Evolutionary conservation across 352 stramenopile species (phyloP).

Genomic region (Aphanomyces euteiches): DNA sequence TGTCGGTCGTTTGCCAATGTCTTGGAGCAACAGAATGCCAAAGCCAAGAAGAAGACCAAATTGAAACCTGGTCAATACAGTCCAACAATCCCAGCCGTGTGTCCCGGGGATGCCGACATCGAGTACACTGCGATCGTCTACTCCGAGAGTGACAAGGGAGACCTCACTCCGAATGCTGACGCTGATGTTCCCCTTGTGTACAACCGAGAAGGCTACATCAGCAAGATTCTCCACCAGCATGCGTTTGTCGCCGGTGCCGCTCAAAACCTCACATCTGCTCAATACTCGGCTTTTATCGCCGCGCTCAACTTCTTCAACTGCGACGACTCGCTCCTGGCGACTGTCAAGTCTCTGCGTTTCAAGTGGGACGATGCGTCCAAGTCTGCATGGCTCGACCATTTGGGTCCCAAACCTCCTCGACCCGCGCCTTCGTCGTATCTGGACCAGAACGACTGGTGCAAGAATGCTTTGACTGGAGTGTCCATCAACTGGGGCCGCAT

Average conservation of each 20-base stretch:
- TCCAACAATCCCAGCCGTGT: too few relatives aligned
- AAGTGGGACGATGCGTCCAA: too few relatives aligned
- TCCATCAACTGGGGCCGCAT: conserved; percentile 8
- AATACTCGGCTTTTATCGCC: not conserved
- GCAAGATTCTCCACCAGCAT: conserved; percentile 11
- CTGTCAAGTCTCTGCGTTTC: too few relatives aligned
- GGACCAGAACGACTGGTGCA: not conserved
- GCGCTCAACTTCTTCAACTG: conserved; percentile 12
- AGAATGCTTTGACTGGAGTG: not conserved
- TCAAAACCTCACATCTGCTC: not conserved
- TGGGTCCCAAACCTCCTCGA: not conserved
- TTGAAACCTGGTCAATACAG: too few relatives aligned
- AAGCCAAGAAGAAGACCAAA: too few relatives aligned
- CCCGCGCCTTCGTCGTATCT: not conserved
- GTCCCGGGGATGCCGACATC: not conserved
- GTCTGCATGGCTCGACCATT: too few relatives aligned
- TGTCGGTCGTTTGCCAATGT: conserved; percentile 23
- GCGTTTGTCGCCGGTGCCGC: conserved; percentile 12
- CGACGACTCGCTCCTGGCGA: too few relatives aligned
- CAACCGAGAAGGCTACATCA: not conserved
- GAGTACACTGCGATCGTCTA: conserved; percentile 22
- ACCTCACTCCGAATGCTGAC: not conserved
- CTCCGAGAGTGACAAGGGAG: conserved; percentile 16
- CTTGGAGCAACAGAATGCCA: not conserved
- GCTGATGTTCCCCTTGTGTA: not conserved